phyloP scores from a whole-genome alignment of 169 alveolate genomes.

The Plasmodium vinckei region DNA sequence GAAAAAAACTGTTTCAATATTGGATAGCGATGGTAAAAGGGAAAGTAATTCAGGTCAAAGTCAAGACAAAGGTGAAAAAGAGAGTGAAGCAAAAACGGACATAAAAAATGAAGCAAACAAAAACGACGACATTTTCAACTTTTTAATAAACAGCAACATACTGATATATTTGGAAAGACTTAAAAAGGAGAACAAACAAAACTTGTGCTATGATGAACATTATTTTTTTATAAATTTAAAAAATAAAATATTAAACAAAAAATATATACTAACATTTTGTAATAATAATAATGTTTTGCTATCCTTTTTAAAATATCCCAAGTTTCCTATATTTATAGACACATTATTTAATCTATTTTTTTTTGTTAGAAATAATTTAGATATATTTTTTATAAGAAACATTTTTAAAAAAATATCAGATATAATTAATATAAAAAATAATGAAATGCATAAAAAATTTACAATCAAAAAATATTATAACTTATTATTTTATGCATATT shows the following conservation, averaged over 20 bases:
- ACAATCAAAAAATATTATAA: slow-evolving; percentile 51
- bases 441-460: slow-evolving; percentile 39
- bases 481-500: slow-evolving; percentile 29
- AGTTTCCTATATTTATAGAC: slow-evolving; percentile 27
- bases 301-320: slow-evolving; percentile 11
- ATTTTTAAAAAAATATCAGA: slow-evolving; percentile 26
- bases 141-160: slow-evolving; percentile 31
- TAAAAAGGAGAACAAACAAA: slow-evolving; percentile 31
- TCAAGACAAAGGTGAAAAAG: background rate
- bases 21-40: no score
- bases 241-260: slow-evolving; percentile 18
- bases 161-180: slow-evolving; percentile 26
- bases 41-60: background rate
- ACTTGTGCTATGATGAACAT: slow-evolving; percentile 25
- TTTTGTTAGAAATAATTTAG: slow-evolving; percentile 30
- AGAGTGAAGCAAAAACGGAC: no score
- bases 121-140: background rate
- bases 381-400: slow-evolving; percentile 24
- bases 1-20: background rate
- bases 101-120: background rate
- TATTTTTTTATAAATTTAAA: slow-evolving; percentile 19
- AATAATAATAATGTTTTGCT: background rate
- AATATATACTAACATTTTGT: slow-evolving; percentile 18
- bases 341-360: slow-evolving; percentile 26
- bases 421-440: background rate